A percentile compares a stretch with the other conserved stretches of the same genome.
These are phyloP conservation scores for Nicotiana obtusifolia DNA, from an alignment of 257 asterid species.

Conservation along the genomic window DNA sequence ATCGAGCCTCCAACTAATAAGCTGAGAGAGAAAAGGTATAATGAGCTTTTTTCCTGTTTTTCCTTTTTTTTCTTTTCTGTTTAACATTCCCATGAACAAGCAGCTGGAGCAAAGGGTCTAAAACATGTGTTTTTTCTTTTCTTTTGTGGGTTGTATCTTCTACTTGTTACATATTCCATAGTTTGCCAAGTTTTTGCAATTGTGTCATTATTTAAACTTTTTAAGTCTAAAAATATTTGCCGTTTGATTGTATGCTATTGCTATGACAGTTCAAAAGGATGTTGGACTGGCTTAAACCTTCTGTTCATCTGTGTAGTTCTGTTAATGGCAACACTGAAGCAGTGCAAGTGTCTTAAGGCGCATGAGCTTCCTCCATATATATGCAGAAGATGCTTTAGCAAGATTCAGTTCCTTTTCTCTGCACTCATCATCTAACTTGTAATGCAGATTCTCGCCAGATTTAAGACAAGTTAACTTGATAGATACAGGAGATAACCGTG, in stretches of 20 bases:
- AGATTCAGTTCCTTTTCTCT: constrained; percentile 10
- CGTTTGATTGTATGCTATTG: background rate
- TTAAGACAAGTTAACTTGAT: constrained; percentile 46
- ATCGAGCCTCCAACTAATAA: constrained; percentile 65
- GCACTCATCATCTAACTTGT: constrained; percentile 7
- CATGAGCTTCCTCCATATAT: background rate
- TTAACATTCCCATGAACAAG: background rate
- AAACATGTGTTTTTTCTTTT: background rate
- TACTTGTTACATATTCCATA: background rate
- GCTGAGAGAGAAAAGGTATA: constrained; percentile 78
- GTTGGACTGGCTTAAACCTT: background rate
- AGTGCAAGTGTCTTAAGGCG: background rate
- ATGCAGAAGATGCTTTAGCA: background rate
- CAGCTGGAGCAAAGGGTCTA: background rate
- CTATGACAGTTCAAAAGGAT: constrained; percentile 2
- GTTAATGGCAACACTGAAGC: background rate
- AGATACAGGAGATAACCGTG: constrained; percentile 60
- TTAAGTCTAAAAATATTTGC: background rate
- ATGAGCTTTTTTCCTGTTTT: constrained; percentile 12
- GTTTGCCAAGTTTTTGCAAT: background rate
- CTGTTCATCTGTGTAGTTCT: background rate
- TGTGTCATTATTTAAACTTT: background rate
- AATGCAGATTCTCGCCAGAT: constrained; percentile 80
- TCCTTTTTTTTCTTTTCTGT: background rate
- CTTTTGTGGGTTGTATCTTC: background rate